phyloP scores from a whole-genome alignment of 441 rosid species.

The Brassica hybrid region DNA sequence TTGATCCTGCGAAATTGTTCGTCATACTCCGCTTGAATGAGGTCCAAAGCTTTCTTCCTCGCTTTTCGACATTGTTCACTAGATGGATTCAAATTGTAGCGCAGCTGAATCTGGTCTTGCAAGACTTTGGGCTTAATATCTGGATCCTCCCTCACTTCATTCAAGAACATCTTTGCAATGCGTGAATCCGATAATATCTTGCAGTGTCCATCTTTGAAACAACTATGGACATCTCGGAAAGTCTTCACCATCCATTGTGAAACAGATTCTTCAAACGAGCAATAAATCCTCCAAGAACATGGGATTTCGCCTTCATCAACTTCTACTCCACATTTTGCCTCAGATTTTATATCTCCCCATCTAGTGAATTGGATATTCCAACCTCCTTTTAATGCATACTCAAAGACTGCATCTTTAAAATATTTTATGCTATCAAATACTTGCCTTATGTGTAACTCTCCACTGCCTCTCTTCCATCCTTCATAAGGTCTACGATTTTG shows the following conservation, averaged over 20 bases:
- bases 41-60: neutral
- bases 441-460: neutral
- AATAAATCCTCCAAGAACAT: neutral
- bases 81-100: neutral
- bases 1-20: neutral
- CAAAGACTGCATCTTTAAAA: neutral
- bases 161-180: neutral
- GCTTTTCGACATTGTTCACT: neutral
- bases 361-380: neutral
- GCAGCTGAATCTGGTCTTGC: neutral
- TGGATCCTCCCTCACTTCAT: neutral
- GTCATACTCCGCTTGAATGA: neutral
- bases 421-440: neutral
- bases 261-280: neutral
- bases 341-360: neutral
- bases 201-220: neutral
- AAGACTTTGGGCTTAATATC: neutral
- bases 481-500: neutral
- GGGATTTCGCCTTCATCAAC: neutral
- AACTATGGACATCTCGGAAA: neutral
- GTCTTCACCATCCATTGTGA: neutral
- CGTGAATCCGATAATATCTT: neutral
- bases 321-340: neutral
- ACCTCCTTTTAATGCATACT: neutral
- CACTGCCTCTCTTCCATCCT: neutral